phyloP scores from a whole-genome alignment of 1,284 basidiomycete genomes.

The Vanrija pseudolonga region DNA sequence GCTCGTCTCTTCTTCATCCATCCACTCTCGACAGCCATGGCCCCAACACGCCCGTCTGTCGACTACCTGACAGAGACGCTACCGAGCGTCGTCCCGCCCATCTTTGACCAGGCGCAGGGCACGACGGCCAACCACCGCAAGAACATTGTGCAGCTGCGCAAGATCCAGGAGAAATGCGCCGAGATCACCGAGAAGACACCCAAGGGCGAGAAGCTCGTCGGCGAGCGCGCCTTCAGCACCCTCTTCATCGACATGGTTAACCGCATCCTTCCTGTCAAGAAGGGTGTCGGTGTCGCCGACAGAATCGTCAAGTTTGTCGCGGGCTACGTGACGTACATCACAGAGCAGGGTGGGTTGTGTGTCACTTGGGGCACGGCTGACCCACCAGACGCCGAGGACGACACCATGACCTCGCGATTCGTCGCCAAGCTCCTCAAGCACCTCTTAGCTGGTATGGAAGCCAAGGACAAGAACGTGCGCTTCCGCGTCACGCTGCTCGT shows the following conservation, averaged over 20 bases:
- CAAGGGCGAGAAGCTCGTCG: slow-evolving; percentile 60
- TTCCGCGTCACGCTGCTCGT: slow-evolving; percentile 74
- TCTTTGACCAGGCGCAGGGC: slow-evolving; percentile 78
- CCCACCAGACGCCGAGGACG: slow-evolving; percentile 54
- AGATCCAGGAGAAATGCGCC: slow-evolving; percentile 69
- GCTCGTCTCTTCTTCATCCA: neutral
- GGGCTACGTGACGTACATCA: slow-evolving; percentile 72
- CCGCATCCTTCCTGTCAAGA: slow-evolving; percentile 73
- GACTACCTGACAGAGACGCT: slow-evolving; percentile 40
- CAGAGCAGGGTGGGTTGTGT: slow-evolving; percentile 64
- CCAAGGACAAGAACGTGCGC: slow-evolving; percentile 85
- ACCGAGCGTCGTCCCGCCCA: slow-evolving; percentile 53
- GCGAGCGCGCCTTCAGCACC: slow-evolving; percentile 77
- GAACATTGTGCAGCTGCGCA: slow-evolving; percentile 81
- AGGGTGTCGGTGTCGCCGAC: slow-evolving; percentile 75
- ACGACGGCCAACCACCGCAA: slow-evolving; percentile 85
- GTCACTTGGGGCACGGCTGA: slow-evolving; percentile 14
- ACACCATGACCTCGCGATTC: slow-evolving; percentile 70
- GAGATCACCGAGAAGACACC: slow-evolving; percentile 57
- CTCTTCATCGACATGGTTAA: slow-evolving; percentile 68
- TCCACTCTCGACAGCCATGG: slow-evolving; percentile 11
- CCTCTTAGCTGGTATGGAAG: slow-evolving; percentile 74
- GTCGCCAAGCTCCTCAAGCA: slow-evolving; percentile 68
- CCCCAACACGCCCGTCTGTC: slow-evolving; percentile 18
- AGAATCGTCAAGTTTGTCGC: slow-evolving; percentile 80